Base-by-base conservation (phyloP, 2,329 filamentous ascomycete genomes). In the Hymenotorrendiella dingleyae region DNA sequence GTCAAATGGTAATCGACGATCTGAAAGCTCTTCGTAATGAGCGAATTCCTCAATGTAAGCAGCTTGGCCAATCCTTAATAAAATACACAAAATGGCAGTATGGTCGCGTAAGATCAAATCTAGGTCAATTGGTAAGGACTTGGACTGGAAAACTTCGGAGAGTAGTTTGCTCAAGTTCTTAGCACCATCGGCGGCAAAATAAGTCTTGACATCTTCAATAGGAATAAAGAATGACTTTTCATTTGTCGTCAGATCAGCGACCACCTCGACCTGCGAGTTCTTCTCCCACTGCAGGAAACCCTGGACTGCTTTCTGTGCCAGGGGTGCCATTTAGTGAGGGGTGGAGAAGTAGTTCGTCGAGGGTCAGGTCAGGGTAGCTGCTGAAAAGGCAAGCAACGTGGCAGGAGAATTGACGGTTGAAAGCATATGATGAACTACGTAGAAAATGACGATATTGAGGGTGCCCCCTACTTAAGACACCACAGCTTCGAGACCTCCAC, bases 1-100 rank as follows among this genome's bases (percentile, higher is more conserved):
- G 20, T 56, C 52, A 37, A 61, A 61, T 2, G 58, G 59, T 16
- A 61, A 42, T 9, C 46, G 44, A 3, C 34, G 24, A 35, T 57
- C 54, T 4, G 40, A 42, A 32, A 42, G 40, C 26, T 45, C 37
- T 21, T 45, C 43, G 33, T 41, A 45, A 23, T 28, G 20, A n/a
- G 33, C 36, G 21, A 45, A 45, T 19, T 45, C 32, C 9, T 45
- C 43, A 27, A 45, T 45, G 14, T 12, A 36, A 36, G 24, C 12
- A 16, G 37, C 43, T 19, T 45, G 32, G 17, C 43, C 43, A 5
- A 45, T 16, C 3, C 37, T 23, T 17, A 43, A 23, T 17, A 43
- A 24, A n/a, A 43, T 43, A 20, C 33, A 43, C 19, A 43, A 36
- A 6, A 56, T 42, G 3, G 49, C 50, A 1, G 45, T 51, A 21